Conservation (phyloP, 1,284 basidiomycete species). For the Sporisorium reilianum region DNA sequence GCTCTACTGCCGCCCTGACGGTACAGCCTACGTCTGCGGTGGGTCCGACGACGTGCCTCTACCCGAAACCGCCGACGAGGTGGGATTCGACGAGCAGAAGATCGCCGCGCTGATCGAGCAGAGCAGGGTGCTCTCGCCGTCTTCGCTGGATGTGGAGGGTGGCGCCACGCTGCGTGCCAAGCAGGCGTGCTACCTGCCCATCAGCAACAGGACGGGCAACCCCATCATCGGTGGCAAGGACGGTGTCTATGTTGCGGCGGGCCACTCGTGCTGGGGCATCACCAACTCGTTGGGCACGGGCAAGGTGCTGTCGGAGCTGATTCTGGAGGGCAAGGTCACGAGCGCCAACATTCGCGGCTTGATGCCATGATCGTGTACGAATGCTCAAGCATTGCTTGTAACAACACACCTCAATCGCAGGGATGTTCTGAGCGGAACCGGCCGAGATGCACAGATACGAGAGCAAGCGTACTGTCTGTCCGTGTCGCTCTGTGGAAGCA, state of each 20-base stretch:
- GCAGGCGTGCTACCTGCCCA: constrained; percentile 74
- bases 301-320: constrained; percentile 72
- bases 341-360: constrained; percentile 73
- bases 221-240: constrained; percentile 73
- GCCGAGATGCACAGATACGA: neutral
- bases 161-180: constrained; percentile 69
- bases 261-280: constrained; percentile 72
- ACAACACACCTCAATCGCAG: neutral
- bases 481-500: neutral
- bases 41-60: constrained; percentile 70
- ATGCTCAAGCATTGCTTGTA: neutral
- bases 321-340: constrained; percentile 72
- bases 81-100: constrained; percentile 62
- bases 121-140: constrained; percentile 71
- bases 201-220: constrained; percentile 72
- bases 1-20: constrained; percentile 68
- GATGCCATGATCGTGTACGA: constrained; percentile 61
- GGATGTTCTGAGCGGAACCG: too few relatives aligned
- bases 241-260: constrained; percentile 72
- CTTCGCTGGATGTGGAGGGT: constrained; percentile 69
- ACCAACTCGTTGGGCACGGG: constrained; percentile 73
- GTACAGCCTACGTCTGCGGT: constrained; percentile 70
- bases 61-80: constrained; percentile 66
- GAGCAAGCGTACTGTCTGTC: neutral
- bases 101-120: constrained; percentile 71